Percentiles rank a stretch among this genome's conserved stretches.
These are phyloP conservation scores for Anisodus acutangulus DNA, from an alignment of 257 asterid species.

Conservation along the genomic window DNA sequence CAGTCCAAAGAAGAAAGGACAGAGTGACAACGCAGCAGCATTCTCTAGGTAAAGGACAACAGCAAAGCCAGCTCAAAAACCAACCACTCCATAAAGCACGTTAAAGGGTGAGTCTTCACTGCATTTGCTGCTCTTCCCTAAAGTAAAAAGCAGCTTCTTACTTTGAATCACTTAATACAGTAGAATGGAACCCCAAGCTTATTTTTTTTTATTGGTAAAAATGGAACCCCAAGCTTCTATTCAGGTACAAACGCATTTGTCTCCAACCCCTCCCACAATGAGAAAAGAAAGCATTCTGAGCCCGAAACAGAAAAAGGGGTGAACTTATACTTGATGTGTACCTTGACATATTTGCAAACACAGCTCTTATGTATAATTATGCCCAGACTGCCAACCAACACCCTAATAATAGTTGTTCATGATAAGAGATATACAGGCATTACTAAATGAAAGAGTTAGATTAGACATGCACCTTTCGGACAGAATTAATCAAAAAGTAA, in stretches of 20 bases:
- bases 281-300: neutral
- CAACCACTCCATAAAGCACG: slow-evolving; percentile 17
- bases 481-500: neutral
- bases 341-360: neutral
- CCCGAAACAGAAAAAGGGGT: neutral
- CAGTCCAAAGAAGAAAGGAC: neutral
- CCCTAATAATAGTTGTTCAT: neutral
- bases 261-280: neutral
- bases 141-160: neutral
- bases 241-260: neutral
- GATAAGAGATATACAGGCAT: neutral
- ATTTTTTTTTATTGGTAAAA: neutral
- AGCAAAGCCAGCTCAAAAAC: slow-evolving; percentile 3
- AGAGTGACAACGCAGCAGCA: too few species aligned
- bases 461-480: slow-evolving; percentile 9
- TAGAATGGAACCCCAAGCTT: too few species aligned
- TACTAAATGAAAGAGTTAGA: neutral
- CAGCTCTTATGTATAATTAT: neutral
- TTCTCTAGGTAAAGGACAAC: neutral
- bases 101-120: neutral
- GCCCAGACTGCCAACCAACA: neutral
- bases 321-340: neutral
- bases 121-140: neutral
- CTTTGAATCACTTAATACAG: slow-evolving; percentile 3
- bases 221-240: neutral